Percentiles rank a stretch among this genome's conserved stretches.
Conservation (phyloP, 1,284 basidiomycete genomes). For the Moniliophthora roreri region DNA sequence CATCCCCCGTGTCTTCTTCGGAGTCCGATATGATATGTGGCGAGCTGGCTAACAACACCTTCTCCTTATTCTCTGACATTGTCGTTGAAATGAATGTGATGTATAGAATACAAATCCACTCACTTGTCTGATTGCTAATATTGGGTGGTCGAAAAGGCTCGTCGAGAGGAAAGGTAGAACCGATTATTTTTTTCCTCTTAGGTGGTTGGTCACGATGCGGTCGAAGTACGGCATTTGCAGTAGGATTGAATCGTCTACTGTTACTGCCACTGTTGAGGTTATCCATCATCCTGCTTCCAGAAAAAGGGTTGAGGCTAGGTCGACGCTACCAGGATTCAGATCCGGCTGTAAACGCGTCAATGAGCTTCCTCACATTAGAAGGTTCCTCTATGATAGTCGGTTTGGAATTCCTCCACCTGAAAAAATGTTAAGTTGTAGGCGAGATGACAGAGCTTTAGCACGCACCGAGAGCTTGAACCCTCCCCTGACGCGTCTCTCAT, state of each 20-base stretch:
- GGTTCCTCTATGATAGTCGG: conserved; percentile 7
- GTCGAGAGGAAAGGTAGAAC: not conserved
- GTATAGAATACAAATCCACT: not conserved
- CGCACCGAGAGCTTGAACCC: not conserved
- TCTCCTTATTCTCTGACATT: too few species aligned
- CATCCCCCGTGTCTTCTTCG: too few species aligned
- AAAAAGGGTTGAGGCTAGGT: not conserved
- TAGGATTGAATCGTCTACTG: too few species aligned
- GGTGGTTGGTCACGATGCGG: not conserved
- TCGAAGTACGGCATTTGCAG: not conserved
- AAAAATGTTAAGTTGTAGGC: not conserved
- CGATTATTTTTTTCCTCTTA: not conserved
- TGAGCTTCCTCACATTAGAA: not conserved
- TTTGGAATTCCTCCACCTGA: conserved; percentile 8
- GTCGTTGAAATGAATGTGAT: too few species aligned
- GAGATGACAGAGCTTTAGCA: not conserved
- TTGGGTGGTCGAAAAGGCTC: not conserved
- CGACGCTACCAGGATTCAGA: not conserved
- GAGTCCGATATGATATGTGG: too few species aligned
- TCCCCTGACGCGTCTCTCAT: conserved; percentile 9
- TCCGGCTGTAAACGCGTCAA: not conserved
- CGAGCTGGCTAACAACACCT: too few species aligned
- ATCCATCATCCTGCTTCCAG: not conserved
- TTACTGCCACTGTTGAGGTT: not conserved
- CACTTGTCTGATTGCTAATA: not conserved